phyloP scores from a whole-genome alignment of 768 basidiomycete genomes.

The Rhodotorula sphaerocarpa region DNA sequence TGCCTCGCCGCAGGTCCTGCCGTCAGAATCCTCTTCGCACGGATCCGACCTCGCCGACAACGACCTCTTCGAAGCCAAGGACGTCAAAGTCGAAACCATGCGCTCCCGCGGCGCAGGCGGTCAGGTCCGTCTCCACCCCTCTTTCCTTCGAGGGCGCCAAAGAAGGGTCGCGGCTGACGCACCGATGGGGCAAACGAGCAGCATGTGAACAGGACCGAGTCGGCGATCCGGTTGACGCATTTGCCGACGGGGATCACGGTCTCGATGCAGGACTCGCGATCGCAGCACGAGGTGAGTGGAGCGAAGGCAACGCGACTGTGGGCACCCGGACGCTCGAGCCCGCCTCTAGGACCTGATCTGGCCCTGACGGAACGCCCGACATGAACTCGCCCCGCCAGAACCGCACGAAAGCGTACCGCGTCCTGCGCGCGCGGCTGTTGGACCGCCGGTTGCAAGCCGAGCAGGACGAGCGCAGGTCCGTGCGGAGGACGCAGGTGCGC shows the following conservation, averaged over 20 bases:
- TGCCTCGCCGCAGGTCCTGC: conserved; percentile 58
- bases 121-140: conserved; percentile 52
- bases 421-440: conserved; percentile 75
- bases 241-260: conserved; percentile 86
- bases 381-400: conserved; percentile 52
- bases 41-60: conserved; percentile 50
- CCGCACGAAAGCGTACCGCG: conserved; percentile 81
- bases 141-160: too few species aligned
- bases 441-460: conserved; percentile 67
- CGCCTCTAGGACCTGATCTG: too few species aligned
- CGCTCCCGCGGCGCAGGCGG: conserved; percentile 93
- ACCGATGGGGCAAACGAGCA: too few species aligned
- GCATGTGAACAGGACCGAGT: conserved; percentile 99
- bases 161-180: too few species aligned
- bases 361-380: too few species aligned
- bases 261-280: conserved; percentile 95
- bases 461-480: conserved; percentile 60
- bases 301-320: too few species aligned
- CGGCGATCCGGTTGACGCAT: conserved; percentile 88
- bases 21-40: conserved; percentile 51
- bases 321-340: too few species aligned
- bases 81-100: conserved; percentile 88
- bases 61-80: conserved; percentile 62
- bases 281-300: conserved; percentile 72
- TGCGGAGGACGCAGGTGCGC: conserved; percentile 64